phyloP scores from a whole-genome alignment of 768 basidiomycete species.

The Pulveroboletus sp. region DNA sequence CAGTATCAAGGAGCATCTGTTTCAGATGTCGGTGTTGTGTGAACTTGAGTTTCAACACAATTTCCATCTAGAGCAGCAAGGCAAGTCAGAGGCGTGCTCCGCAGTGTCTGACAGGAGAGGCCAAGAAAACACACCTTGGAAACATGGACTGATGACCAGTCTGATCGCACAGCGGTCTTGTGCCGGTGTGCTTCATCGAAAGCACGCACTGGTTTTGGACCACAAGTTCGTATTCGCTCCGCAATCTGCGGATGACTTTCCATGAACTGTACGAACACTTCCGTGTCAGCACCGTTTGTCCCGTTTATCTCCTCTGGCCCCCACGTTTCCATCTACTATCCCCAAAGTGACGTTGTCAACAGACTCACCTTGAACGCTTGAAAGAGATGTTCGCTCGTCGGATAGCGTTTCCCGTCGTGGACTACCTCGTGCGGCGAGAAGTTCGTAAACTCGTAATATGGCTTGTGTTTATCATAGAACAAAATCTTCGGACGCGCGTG shows the following conservation, averaged over 20 bases:
- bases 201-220: constrained; percentile 57
- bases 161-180: constrained; percentile 55
- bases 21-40: constrained; percentile 61
- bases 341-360: not conserved
- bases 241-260: constrained; percentile 58
- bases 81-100: not conserved
- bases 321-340: too few relatives aligned
- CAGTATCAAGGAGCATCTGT: constrained; percentile 61
- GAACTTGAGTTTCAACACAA: constrained; percentile 62
- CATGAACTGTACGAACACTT: constrained; percentile 46
- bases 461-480: constrained; percentile 65
- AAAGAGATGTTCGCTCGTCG: constrained; percentile 76
- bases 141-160: constrained; percentile 69
- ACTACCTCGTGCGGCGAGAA: constrained; percentile 68
- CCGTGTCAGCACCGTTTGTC: constrained; percentile 1
- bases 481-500: constrained; percentile 37
- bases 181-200: constrained; percentile 70
- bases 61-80: constrained; percentile 53
- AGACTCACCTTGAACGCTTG: constrained; percentile 66
- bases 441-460: constrained; percentile 71
- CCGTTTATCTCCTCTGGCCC: too few relatives aligned
- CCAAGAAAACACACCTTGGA: constrained; percentile 42
- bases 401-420: constrained; percentile 62
- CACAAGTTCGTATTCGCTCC: constrained; percentile 66
- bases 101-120: not conserved